phyloP scores from a whole-genome alignment of 2,329 filamentous ascomycete species.

The Diaporthe batatas region DNA sequence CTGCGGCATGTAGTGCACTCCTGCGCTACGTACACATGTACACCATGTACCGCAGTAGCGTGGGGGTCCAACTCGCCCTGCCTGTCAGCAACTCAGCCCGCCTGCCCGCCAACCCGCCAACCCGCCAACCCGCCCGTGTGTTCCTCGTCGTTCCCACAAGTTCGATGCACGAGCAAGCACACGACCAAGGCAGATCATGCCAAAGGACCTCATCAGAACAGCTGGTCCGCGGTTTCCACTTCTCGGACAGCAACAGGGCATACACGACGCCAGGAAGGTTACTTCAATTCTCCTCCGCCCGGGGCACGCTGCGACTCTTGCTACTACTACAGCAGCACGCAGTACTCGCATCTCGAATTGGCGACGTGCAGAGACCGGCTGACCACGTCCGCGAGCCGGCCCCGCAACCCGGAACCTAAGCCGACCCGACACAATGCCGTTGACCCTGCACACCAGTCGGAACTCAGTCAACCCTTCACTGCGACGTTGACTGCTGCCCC shows the following conservation, averaged over 20 bases:
- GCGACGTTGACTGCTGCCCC: background rate
- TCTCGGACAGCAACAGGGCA: background rate
- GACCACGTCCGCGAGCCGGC: slow-evolving; percentile 36
- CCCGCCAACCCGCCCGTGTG: background rate
- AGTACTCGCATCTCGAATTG: slow-evolving; percentile 20
- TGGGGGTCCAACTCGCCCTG: slow-evolving; percentile 27
- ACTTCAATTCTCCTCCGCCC: background rate
- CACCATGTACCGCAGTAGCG: slow-evolving; percentile 15
- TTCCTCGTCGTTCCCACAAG: background rate
- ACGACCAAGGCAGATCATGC: background rate
- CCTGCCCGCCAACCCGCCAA: slow-evolving; percentile 6
- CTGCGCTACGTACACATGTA: background rate
- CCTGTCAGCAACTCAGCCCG: slow-evolving; percentile 28
- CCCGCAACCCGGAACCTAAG: slow-evolving; percentile 37
- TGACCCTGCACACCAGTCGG: slow-evolving; percentile 9
- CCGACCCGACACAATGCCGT: slow-evolving; percentile 10
- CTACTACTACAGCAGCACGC: no score
- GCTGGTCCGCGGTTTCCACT: background rate
- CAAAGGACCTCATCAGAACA: background rate
- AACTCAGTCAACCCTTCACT: slow-evolving; percentile 27
- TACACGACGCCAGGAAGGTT: no score
- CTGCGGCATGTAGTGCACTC: slow-evolving; percentile 31
- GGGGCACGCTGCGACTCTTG: background rate
- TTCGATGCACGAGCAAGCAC: background rate
- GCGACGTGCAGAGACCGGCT: slow-evolving; percentile 27